Conservation (phyloP, 2,329 filamentous ascomycete species). For the Huntiella abstrusa region DNA sequence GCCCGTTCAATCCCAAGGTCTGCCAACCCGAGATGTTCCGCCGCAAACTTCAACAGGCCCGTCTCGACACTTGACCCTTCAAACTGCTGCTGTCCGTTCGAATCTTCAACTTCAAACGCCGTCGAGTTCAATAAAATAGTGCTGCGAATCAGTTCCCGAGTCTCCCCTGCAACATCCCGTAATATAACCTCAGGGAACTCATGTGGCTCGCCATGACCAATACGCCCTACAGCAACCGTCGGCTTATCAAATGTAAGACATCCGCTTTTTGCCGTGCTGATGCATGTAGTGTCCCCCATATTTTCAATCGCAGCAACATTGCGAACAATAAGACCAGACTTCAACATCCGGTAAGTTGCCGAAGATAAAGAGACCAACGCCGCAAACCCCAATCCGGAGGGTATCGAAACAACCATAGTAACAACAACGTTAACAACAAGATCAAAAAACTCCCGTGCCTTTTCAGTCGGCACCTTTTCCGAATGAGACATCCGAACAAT, state of each 20-base stretch:
- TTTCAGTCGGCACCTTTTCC: conserved; percentile 21
- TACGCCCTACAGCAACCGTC: conserved; percentile 37
- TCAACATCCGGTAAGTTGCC: conserved; percentile 43
- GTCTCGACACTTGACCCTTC: conserved; percentile 38
- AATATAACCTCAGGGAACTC: conserved; percentile 18
- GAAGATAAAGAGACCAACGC: conserved; percentile 43
- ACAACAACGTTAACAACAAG: conserved; percentile 26
- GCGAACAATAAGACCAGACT: conserved; percentile 43
- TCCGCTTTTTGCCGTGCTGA: conserved; percentile 49
- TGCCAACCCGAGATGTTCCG: conserved; percentile 29
- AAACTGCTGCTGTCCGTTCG: conserved; percentile 21
- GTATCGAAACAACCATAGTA: conserved; percentile 39
- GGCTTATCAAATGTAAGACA: conserved; percentile 47
- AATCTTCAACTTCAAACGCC: conserved; percentile 30
- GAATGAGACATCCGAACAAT: conserved; percentile 17
- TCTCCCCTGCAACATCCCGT: conserved; percentile 18
- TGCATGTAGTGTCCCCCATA: conserved; percentile 44
- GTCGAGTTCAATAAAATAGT: conserved; percentile 31
- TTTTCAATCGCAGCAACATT: conserved; percentile 40
- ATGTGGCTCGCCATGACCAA: conserved; percentile 24
- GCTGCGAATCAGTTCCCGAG: conserved; percentile 21
- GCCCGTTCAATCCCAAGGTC: conserved; percentile 27
- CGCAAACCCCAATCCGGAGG: conserved; percentile 40
- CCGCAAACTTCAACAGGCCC: conserved; percentile 30
- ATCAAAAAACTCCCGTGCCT: conserved; percentile 35